These are phyloP conservation scores for Venturia oleaginea DNA, from an alignment of 2,329 filamentous ascomycete species.

Conservation along the genomic window DNA sequence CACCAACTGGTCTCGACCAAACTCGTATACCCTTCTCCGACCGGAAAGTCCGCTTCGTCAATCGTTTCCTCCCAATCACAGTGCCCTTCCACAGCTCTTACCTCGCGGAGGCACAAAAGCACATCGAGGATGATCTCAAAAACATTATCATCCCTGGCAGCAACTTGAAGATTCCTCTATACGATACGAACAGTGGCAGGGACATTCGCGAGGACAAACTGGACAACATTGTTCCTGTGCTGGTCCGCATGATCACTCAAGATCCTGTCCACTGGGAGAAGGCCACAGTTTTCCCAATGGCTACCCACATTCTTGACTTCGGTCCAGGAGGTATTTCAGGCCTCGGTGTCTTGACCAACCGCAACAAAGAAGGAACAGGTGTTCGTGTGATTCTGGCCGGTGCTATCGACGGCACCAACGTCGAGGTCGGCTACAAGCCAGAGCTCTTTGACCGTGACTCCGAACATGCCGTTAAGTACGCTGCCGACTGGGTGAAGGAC, in stretches of 20 bases:
- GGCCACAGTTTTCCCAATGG: constrained; percentile 80
- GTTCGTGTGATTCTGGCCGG: constrained; percentile 94
- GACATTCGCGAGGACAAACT: constrained; percentile 62
- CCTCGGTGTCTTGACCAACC: constrained; percentile 89
- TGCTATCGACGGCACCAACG: constrained; percentile 79
- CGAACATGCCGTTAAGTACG: constrained; percentile 88
- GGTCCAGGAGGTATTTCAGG: constrained; percentile 95
- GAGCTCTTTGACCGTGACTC: constrained; percentile 96
- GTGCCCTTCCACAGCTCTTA: constrained; percentile 98
- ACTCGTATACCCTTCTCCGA: constrained; percentile 89
- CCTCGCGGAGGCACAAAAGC: constrained; percentile 67
- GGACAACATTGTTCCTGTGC: constrained; percentile 73
- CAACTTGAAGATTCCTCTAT: constrained; percentile 75
- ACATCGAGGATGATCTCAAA: constrained; percentile 82
- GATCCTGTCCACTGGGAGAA: constrained; percentile 95
- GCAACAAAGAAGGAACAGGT: constrained; percentile 97
- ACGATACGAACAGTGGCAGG: constrained; percentile 78
- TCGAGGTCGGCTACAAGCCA: constrained; percentile 93
- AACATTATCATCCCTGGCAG: constrained; percentile 66
- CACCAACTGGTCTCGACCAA: constrained; percentile 93
- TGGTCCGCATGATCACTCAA: constrained; percentile 88
- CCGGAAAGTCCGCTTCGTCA: constrained; percentile 91
- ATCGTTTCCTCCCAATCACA: constrained; percentile 94
- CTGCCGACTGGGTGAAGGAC: constrained; percentile 95
- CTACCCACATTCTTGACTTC: constrained; percentile 93